Base-by-base conservation (phyloP, 83 land plant genomes). In the Picea abies region DNA sequence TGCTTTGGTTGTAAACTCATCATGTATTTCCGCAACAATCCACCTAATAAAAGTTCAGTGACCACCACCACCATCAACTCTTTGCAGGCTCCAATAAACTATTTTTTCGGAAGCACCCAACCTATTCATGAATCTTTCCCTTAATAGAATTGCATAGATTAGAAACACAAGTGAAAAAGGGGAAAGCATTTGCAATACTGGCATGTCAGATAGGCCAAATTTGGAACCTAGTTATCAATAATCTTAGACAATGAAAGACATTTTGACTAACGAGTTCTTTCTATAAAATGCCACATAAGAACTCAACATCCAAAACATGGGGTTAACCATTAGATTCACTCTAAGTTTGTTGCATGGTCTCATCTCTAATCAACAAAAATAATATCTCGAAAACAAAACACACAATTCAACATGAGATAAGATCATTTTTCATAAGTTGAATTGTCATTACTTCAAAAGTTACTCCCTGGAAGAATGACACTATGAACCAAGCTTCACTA, bases 1-100 rank as follows among this genome's bases (percentile, higher is more conserved):
- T 61, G 44, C 2, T 72, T 49, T 49, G 92, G 92, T 9, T 90
- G 84, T 5, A 77, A 25, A 76, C 58, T 78, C 87, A 82, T 80
- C 68, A 91, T 29, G 79, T 87, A 81, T 80, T 86, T 85, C 35
- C 84, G 86, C 5, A 91, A 88, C 0, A 88, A 87, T 2, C 84
- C 85, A 44, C 90, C 93, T 29, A 75, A 41, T 78, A 91, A 80
- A 4, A 89, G 82, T 70, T 91, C 93, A 22, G 92, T 91, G 26
- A 83, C 88, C 49, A 91, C 67, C 65, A 88, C 84, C 92, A 89
- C 84, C 4, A 49, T 25, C 26, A 90, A 90, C 20, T 87, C 84
- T 9, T 85, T 37, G 37, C 85, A 83, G 4, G 92, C 93, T 26
- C 93, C 93, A 80, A 87, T 78, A 72, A 91, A 85, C 89, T 87